phyloP scores from a whole-genome alignment of 1,284 basidiomycete genomes.

The Pascua guehoae region DNA sequence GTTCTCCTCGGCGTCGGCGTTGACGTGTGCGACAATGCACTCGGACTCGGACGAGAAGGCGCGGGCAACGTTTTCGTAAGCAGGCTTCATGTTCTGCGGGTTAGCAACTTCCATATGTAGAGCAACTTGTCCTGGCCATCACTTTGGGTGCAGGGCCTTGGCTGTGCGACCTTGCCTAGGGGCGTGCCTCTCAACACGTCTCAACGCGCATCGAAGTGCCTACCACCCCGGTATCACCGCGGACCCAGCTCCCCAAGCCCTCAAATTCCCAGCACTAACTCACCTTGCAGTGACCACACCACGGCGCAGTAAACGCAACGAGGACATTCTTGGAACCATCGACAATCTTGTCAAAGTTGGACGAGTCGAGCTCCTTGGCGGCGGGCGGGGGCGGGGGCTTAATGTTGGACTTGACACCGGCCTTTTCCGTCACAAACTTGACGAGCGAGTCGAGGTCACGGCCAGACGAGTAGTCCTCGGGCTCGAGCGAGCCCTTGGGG shows the following conservation, averaged over 20 bases:
- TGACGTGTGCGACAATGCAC: conserved; percentile 82
- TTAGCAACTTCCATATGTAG: too few species aligned
- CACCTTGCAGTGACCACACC: conserved; percentile 32
- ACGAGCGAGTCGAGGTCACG: conserved; percentile 76
- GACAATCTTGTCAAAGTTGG: conserved; percentile 71
- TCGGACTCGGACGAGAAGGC: conserved; percentile 73
- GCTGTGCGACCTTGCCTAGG: neutral
- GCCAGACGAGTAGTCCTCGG: conserved; percentile 69
- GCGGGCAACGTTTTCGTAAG: conserved; percentile 77
- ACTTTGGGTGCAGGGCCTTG: too few species aligned
- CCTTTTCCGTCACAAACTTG: conserved; percentile 69
- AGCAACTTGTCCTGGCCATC: too few species aligned
- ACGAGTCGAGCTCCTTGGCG: conserved; percentile 64
- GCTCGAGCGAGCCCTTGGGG: conserved; percentile 59
- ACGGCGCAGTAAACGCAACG: conserved; percentile 79
- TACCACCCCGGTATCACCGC: too few species aligned
- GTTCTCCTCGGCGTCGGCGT: conserved; percentile 82
- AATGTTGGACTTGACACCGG: conserved; percentile 77
- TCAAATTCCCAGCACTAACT: too few species aligned
- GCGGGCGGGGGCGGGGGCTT: conserved; percentile 77
- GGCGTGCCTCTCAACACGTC: too few species aligned
- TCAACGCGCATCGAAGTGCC: too few species aligned
- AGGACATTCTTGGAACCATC: conserved; percentile 75
- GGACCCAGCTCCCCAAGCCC: too few species aligned
- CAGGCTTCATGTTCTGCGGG: conserved; percentile 65